Conservation (phyloP, 1,284 basidiomycete species). For the Fomitopsis schrenkii region DNA sequence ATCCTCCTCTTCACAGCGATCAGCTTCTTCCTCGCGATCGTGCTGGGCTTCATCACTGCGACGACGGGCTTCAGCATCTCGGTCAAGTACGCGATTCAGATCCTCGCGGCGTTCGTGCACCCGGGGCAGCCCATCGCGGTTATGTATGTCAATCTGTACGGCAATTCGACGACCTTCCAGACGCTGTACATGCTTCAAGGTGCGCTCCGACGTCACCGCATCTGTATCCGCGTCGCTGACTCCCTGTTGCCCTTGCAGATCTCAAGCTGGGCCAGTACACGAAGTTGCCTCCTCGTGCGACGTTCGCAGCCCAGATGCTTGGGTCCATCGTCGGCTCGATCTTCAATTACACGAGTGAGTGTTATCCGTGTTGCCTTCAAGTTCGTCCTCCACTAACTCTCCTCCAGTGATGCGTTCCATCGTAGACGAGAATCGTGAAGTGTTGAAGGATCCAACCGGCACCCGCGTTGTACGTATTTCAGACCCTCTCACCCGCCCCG, state of each 20-base stretch:
- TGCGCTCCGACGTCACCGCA: constrained; percentile 10
- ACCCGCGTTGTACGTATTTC: constrained; percentile 35
- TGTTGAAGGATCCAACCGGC: constrained; percentile 45
- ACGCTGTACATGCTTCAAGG: constrained; percentile 55
- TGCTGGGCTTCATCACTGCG: constrained; percentile 48
- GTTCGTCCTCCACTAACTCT: neutral
- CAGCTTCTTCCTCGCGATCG: constrained; percentile 42
- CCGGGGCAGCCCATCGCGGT: constrained; percentile 53
- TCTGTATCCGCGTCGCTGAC: constrained; percentile 4
- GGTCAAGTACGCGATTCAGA: constrained; percentile 52
- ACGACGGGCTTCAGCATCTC: constrained; percentile 49
- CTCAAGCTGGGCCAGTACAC: constrained; percentile 58
- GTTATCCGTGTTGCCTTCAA: neutral
- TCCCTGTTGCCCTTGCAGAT: constrained; percentile 26
- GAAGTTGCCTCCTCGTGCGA: constrained; percentile 45
- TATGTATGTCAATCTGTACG: constrained; percentile 52
- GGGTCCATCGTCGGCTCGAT: constrained; percentile 40
- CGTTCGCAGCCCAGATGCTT: constrained; percentile 45
- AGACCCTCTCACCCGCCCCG: neutral
- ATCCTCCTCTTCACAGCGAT: constrained; percentile 45
- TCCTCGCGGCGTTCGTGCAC: constrained; percentile 59
- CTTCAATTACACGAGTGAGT: constrained; percentile 49
- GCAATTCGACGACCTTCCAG: constrained; percentile 57
- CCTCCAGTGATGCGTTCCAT: constrained; percentile 46
- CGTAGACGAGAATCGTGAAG: constrained; percentile 42